Evolutionary conservation across 352 stramenopile genomes (phyloP), one percentile per base, ranked within the genome.

Genomic region (Pythium utonaiense): DNA sequence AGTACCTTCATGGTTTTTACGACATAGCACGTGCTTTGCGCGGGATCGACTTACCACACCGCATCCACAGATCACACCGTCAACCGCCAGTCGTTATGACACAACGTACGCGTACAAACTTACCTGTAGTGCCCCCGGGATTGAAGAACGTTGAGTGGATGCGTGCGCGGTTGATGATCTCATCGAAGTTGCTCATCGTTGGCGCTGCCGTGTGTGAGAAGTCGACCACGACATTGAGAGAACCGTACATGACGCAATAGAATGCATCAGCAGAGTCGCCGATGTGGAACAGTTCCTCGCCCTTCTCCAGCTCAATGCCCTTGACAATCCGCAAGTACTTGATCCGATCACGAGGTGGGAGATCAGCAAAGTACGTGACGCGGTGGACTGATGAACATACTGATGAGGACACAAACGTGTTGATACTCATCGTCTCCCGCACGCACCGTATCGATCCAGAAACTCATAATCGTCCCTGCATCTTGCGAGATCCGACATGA

Each of bases 171-270:
- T 74, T 89, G 52, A 89, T 70, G 27, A 91, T 87, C 30, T 89
- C 78, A 50, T 89, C 80, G 28, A 91, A 86, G 47, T 89, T 78
- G 44, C 81, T 80, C 19, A 88, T 51, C 3, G 81, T 88, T n/a
- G 78, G 74, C 8, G 75, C 71, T 28, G 78, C 58, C 60, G 88
- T 83, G 36, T 76, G 79, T n/a, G 78, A 69, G 53, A 91, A 81
- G 64, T 91, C 80, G 50, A 91, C 75, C 13, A 91, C 78, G 38
- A 89, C 78, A 51, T 82, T 88, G 56, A 89, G 69, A 2, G 82
- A 77, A 30, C 82, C 82, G 53, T 83, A 89, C 69, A 89, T 86
- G 64, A 89, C 75, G 53, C 79, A 89, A 50, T 88, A 91, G 53
- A 91, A 88, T 24, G 79, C 75, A 53, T 91, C 82, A 5, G 82